Evolutionary conservation across 2,329 filamentous ascomycete genomes (phyloP).

Genomic region (Didymella pinodella): DNA sequence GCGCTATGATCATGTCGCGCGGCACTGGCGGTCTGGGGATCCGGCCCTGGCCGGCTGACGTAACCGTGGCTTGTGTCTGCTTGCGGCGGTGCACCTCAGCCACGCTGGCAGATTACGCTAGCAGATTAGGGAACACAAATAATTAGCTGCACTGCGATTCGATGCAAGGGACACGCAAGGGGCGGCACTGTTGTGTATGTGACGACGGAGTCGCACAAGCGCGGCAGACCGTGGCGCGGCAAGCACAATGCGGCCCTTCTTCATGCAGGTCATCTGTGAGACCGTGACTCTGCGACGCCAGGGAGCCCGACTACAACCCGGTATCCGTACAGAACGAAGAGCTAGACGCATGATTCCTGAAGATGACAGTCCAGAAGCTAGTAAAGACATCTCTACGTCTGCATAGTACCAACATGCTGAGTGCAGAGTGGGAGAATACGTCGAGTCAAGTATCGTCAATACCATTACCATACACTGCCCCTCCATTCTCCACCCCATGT

Average conservation of each 20-base stretch:
- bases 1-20: constrained; percentile 21
- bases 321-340: too few relatives aligned
- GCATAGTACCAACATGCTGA: too few relatives aligned
- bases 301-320: background rate
- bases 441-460: background rate
- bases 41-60: background rate
- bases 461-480: background rate
- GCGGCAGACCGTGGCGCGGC: background rate
- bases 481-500: background rate
- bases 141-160: background rate
- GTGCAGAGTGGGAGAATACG: too few relatives aligned
- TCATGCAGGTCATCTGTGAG: too few relatives aligned
- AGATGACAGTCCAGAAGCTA: too few relatives aligned
- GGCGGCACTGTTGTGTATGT: background rate
- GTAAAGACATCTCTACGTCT: too few relatives aligned
- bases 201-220: background rate
- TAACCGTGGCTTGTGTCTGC: background rate
- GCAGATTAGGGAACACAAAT: background rate
- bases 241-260: too few relatives aligned
- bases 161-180: constrained; percentile 9
- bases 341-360: too few relatives aligned
- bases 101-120: background rate
- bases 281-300: background rate
- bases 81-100: background rate
- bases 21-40: constrained; percentile 23